Evolutionary conservation across 1,284 basidiomycete genomes (phyloP).

Genomic region (Austroboletus novae-zelandiae): DNA sequence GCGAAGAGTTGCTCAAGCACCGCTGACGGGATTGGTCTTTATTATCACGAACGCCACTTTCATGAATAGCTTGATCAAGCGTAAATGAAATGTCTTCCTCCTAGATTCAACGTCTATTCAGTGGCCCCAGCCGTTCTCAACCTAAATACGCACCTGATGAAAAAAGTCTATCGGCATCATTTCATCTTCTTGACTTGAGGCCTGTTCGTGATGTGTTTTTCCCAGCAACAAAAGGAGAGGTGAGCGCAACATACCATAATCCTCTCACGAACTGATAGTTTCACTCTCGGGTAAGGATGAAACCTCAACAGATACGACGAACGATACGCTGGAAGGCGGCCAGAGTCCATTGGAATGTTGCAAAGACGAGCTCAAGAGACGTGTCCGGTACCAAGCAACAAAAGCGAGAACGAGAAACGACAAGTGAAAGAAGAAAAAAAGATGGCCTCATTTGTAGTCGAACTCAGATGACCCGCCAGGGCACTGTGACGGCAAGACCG

Average conservation of each 20-base stretch:
- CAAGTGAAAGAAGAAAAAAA: background rate
- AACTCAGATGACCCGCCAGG: constrained; percentile 22
- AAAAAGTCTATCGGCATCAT: background rate
- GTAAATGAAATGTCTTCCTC: constrained; percentile 2
- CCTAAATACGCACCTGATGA: constrained; percentile 4
- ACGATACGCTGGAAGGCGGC: constrained; percentile 25
- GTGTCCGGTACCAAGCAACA: constrained; percentile 2
- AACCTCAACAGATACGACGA: constrained; percentile 30
- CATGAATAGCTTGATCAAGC: constrained; percentile 12
- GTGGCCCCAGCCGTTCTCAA: background rate
- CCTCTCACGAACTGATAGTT: constrained; percentile 24
- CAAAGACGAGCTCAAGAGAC: background rate
- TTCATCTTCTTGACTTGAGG: background rate
- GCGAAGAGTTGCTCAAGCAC: constrained; percentile 20
- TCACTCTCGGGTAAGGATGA: constrained; percentile 30
- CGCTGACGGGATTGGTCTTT: constrained; percentile 6
- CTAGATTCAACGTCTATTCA: constrained; percentile 11
- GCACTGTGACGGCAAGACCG: constrained; percentile 26
- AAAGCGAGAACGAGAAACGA: background rate
- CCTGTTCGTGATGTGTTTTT: constrained; percentile 10
- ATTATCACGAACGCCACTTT: background rate
- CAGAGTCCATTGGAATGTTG: constrained; percentile 20
- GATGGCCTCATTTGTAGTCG: constrained; percentile 10
- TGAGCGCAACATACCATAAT: constrained; percentile 18
- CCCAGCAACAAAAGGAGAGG: constrained; percentile 2